These are phyloP conservation scores for Lichtheimia corymbifera DNA, from an alignment of 371 early-diverging fungal species.

Conservation along the genomic window DNA sequence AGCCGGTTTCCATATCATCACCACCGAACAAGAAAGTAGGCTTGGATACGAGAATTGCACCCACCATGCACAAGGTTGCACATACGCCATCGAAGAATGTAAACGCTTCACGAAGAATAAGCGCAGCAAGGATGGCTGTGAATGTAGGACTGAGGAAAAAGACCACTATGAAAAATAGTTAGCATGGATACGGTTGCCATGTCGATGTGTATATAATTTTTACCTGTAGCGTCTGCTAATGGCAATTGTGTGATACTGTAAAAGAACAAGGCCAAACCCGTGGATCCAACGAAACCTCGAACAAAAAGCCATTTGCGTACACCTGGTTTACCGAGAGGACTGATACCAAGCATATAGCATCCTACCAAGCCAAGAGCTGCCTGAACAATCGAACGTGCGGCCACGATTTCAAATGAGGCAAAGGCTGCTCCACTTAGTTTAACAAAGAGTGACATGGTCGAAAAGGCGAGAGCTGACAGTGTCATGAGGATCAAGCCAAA, in stretches of 20 bases:
- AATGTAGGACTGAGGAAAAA: constrained; percentile 80
- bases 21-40: constrained; percentile 58
- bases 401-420: constrained; percentile 69
- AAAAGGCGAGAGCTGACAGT: constrained; percentile 69
- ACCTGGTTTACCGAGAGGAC: constrained; percentile 58
- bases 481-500: constrained; percentile 52
- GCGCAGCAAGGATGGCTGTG: constrained; percentile 65
- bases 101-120: constrained; percentile 63
- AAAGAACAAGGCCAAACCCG: constrained; percentile 70
- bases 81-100: constrained; percentile 55
- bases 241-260: constrained; percentile 67
- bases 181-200: neutral
- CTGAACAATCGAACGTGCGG: constrained; percentile 71
- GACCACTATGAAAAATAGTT: constrained; percentile 32
- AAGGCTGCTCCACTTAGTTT: constrained; percentile 56
- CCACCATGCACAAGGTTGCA: constrained; percentile 57
- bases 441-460: constrained; percentile 68
- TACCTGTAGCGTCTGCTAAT: constrained; percentile 75
- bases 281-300: constrained; percentile 65
- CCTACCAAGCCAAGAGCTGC: constrained; percentile 52
- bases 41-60: constrained; percentile 63
- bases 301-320: constrained; percentile 57
- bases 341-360: constrained; percentile 46
- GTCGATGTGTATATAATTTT: neutral
- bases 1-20: neutral